Base-by-base conservation (phyloP, 202 grass and related monocot species). In the Schoenoplectus tabernaemontani region DNA sequence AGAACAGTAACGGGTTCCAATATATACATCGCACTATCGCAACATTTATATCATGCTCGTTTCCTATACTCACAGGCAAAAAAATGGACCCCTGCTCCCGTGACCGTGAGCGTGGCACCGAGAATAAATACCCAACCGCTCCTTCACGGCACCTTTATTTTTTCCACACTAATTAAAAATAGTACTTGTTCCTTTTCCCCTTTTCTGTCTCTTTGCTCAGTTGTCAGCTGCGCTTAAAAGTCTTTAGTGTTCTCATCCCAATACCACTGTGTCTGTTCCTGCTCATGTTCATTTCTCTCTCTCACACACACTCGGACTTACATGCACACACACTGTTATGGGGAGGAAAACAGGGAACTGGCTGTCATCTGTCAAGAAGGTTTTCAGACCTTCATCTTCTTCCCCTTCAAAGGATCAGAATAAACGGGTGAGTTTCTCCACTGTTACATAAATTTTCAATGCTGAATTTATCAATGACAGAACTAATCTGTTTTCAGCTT, bases 311-410 rank as follows among this genome's bases (percentile, higher is more conserved):
- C 13, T 38, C 9, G 66, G 5, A 61, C n/a, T 57, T 38, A 64
- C 85, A 77, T 83, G 83, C 51, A 23, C 82, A 74, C 81, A 86
- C 48, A 54, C 11, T n/a, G n/a, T n/a, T 38, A 96, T 96, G 92
- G 92, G 89, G 32, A 96, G 85, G 92, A 96, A 92, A 86, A 74
- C 76, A 60, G 77, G 46, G 16, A 81, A 88, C 15, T 96, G 92
- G 92, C 28, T 96, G 8, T 85, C 87, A 77, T 87, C 83, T 33
- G 84, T 92, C 34, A 88, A 76, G 78, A 96, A 89, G 83, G 85
- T 88, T 80, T 92, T 96, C 89, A 87, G 80, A 78, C 69, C 89
- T 12, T 87, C 87, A 4, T 85, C 82, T 15, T 83, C 90, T 0
- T 81, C 77, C 59, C 83, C 78, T 82, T 82, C 66, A 34, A 82